A percentile compares a stretch with the other conserved stretches of the same genome.
phyloP scores from a whole-genome alignment of 2,329 filamentous ascomycete genomes.

The Apiospora aurea region DNA sequence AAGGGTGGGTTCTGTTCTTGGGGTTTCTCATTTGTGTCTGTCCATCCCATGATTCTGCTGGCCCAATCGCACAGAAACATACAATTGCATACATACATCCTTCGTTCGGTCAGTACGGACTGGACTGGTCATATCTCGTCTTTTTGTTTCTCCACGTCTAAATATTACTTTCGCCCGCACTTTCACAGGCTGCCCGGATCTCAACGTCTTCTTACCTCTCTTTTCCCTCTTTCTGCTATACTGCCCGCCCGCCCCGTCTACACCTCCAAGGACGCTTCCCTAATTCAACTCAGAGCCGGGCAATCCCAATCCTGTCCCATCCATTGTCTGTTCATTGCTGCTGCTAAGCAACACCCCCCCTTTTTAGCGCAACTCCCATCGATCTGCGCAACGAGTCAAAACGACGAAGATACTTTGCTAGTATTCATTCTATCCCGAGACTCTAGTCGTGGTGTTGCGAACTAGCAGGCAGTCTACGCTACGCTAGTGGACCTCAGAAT shows the following conservation, averaged over 20 bases:
- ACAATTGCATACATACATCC: constrained; percentile 29
- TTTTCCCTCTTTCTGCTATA: neutral
- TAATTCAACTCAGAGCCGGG: neutral
- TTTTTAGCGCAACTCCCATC: constrained; percentile 11
- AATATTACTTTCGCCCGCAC: constrained; percentile 23
- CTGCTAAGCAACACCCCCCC: neutral
- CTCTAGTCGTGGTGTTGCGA: constrained; percentile 9
- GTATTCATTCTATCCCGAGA: constrained; percentile 10
- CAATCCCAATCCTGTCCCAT: neutral
- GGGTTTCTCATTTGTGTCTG: constrained; percentile 25
- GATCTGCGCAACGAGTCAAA: constrained; percentile 17
- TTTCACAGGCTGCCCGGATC: constrained; percentile 6
- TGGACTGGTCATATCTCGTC: constrained; percentile 27
- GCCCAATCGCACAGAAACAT: constrained; percentile 28
- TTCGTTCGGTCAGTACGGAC: constrained; percentile 20
- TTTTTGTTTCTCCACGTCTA: constrained; percentile 25
- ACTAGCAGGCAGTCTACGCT: constrained; percentile 6
- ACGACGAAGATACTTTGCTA: constrained; percentile 22
- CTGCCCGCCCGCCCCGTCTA: neutral
- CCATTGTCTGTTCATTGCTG: neutral
- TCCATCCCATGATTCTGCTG: constrained; percentile 25
- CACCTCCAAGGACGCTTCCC: neutral
- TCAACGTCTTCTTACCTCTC: neutral
- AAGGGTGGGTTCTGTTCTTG: constrained; percentile 24
- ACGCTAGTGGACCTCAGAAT: constrained; percentile 15